These are phyloP conservation scores for Citrus cavaleriei DNA, from an alignment of 345 rosid species.

Conservation along the genomic window DNA sequence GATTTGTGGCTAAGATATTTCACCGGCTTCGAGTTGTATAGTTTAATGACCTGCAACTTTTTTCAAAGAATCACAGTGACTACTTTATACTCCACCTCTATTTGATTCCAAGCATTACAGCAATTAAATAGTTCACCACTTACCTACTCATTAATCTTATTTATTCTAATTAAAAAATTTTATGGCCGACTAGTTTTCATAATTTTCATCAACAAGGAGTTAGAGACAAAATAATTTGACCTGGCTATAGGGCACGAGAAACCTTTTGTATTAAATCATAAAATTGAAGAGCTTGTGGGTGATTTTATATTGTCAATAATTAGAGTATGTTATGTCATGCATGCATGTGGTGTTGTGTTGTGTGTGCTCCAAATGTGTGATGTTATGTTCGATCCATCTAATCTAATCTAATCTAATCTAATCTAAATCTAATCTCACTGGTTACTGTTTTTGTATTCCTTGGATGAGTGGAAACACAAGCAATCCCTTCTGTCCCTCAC, in stretches of 20 bases:
- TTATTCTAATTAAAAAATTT: too few relatives aligned
- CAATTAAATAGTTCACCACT: background rate
- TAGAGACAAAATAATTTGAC: too few relatives aligned
- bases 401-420: background rate
- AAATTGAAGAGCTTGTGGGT: background rate
- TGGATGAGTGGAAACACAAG: slow-evolving; percentile 24
- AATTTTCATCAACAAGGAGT: background rate
- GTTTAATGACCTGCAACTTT: background rate
- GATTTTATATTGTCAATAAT: background rate
- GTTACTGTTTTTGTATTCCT: background rate
- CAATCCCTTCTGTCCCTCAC: slow-evolving; percentile 33
- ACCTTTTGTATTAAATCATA: background rate
- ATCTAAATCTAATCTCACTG: background rate
- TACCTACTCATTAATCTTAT: background rate
- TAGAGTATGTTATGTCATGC: slow-evolving; percentile 4
- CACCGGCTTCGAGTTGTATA: background rate
- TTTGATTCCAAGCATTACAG: too few relatives aligned
- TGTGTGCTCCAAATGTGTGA: background rate
- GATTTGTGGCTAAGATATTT: background rate
- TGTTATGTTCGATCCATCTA: background rate
- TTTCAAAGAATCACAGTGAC: background rate
- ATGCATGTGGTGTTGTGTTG: background rate
- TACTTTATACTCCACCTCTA: background rate
- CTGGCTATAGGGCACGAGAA: too few relatives aligned
- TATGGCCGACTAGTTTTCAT: background rate